Percentiles rank a stretch among this genome's conserved stretches.
Conservation (phyloP, 345 rosid species). For the Heritiera fomes region DNA sequence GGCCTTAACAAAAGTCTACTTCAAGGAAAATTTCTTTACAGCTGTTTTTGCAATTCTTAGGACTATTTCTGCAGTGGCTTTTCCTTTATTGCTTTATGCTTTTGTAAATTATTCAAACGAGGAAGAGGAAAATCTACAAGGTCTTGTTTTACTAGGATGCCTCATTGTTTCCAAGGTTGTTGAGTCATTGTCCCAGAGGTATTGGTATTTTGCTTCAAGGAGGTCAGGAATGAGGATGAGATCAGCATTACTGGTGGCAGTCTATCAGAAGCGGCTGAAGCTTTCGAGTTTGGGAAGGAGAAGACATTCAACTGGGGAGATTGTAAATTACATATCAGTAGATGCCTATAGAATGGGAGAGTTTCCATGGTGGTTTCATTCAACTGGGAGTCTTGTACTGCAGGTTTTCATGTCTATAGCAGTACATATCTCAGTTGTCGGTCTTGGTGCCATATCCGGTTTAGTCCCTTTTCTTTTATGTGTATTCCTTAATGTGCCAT, state of each 20-base stretch:
- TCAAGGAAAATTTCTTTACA: constrained; percentile 52
- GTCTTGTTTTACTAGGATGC: constrained; percentile 55
- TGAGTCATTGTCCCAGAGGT: constrained; percentile 73
- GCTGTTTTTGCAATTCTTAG: constrained; percentile 51
- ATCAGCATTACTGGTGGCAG: constrained; percentile 70
- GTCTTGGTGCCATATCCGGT: constrained; percentile 62
- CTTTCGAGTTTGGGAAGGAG: constrained; percentile 64
- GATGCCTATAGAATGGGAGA: constrained; percentile 88
- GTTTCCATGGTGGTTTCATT: constrained; percentile 76
- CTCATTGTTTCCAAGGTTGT: constrained; percentile 47
- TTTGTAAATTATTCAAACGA: constrained; percentile 58
- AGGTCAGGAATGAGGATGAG: constrained; percentile 76
- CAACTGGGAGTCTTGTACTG: constrained; percentile 47
- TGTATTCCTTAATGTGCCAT: constrained; percentile 57
- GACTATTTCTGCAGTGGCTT: constrained; percentile 47
- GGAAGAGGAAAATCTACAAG: constrained; percentile 41
- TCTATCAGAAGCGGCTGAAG: constrained; percentile 62
- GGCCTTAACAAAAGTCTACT: constrained; percentile 49
- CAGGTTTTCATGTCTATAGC: constrained; percentile 58
- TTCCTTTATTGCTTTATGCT: constrained; percentile 63
- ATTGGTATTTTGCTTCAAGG: constrained; percentile 63
- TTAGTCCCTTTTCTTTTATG: constrained; percentile 49
- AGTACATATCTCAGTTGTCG: constrained; percentile 56
- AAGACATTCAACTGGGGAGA: constrained; percentile 73
- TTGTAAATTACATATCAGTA: constrained; percentile 70